Percentiles rank a stretch among this genome's conserved stretches.
These are phyloP conservation scores for Ceratobasidium sp. DNA, from an alignment of 1,284 basidiomycete genomes.

Conservation along the genomic window DNA sequence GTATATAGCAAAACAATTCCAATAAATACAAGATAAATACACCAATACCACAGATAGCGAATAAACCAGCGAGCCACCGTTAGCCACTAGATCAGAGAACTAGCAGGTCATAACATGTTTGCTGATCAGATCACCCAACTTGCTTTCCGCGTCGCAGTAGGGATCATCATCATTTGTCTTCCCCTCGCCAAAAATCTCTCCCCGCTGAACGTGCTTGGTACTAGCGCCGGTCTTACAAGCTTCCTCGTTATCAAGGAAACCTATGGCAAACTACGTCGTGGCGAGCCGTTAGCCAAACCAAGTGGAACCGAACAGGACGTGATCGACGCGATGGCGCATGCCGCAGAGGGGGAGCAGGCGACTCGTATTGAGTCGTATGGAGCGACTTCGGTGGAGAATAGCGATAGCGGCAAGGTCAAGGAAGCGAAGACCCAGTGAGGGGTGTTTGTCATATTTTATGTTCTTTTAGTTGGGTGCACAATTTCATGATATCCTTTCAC, in stretches of 20 bases:
- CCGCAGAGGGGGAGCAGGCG: no score
- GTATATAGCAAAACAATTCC: no score
- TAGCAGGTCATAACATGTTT: neutral
- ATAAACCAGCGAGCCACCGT: no score
- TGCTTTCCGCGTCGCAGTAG: slow-evolving; percentile 46
- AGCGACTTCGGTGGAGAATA: neutral
- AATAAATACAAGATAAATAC: no score
- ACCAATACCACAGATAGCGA: no score
- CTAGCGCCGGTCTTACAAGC: neutral
- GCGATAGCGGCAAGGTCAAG: neutral
- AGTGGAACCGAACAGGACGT: slow-evolving; percentile 1
- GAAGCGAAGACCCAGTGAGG: slow-evolving; percentile 3
- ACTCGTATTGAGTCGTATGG: neutral
- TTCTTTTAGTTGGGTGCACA: no score
- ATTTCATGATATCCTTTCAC: no score
- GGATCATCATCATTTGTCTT: slow-evolving; percentile 46
- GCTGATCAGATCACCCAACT: slow-evolving; percentile 44
- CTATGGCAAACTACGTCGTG: slow-evolving; percentile 42
- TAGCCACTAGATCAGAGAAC: no score
- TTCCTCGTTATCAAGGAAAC: slow-evolving; percentile 39
- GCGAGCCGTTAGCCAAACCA: slow-evolving; percentile 35
- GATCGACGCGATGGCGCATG: neutral
- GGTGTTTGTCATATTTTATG: no score
- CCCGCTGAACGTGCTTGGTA: slow-evolving; percentile 47
- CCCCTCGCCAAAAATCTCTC: slow-evolving; percentile 48